Evolutionary conservation across 495 filamentous ascomycete species (phyloP).

Genomic region (Sphaerosporella brunnea): DNA sequence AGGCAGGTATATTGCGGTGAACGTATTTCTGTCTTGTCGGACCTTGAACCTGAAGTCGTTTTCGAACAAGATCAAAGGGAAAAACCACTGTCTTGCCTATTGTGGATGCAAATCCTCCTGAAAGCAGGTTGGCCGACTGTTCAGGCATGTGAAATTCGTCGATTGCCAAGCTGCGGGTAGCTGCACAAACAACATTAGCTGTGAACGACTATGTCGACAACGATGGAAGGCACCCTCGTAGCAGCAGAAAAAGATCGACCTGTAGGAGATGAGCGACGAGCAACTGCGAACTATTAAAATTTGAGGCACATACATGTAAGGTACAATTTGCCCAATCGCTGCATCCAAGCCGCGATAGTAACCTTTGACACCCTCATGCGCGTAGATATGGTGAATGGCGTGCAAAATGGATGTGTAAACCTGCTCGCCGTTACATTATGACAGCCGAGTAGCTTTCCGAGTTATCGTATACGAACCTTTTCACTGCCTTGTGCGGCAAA

Average conservation of each 20-base stretch:
- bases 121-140: constrained; percentile 26
- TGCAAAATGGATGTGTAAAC: constrained; percentile 51
- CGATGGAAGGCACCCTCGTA: constrained; percentile 41
- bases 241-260: constrained; percentile 70
- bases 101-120: constrained; percentile 61
- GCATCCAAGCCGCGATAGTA: constrained; percentile 78
- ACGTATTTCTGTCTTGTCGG: constrained; percentile 62
- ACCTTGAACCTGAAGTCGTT: constrained; percentile 88
- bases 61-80: constrained; percentile 83
- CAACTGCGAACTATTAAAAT: background rate
- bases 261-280: background rate
- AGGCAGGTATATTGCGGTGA: constrained; percentile 75
- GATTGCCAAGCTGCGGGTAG: background rate
- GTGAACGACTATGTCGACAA: too few relatives aligned
- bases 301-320: constrained; percentile 46
- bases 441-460: background rate
- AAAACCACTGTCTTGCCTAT: constrained; percentile 78
- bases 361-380: constrained; percentile 52
- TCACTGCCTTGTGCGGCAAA: constrained; percentile 91
- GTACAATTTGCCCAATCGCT: constrained; percentile 68
- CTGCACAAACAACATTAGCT: too few relatives aligned
- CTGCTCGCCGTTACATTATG: constrained; percentile 6
- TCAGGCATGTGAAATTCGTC: background rate
- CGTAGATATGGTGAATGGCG: constrained; percentile 53
- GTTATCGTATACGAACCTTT: constrained; percentile 24